Evolutionary conservation across 2,329 filamentous ascomycete species (phyloP), one percentile per base, ranked within the genome.

Genomic region (Fusarium sp.): DNA sequence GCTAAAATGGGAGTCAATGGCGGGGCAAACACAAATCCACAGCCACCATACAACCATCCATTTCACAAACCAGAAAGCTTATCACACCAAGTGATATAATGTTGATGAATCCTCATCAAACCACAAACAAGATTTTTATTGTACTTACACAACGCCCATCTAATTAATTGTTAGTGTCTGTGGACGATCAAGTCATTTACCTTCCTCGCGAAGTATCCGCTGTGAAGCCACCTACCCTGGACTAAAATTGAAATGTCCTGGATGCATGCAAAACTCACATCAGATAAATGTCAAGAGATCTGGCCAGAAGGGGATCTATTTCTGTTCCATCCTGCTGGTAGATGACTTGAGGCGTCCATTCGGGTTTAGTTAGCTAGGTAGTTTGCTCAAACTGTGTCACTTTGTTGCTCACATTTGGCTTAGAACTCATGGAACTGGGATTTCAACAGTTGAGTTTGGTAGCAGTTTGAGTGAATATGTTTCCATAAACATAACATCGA

Each of bases 21-120:
- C 71, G 71, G 71, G 71, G 71, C 71, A 74, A 62, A 37, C 50
- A 38, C 56, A 45, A 57, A 40, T 50, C 64, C 47, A 58, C 61
- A 60, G 45, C 13, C 58, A 60, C 18, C 20, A 16, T n/a, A 40
- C 27, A 29, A 13, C 24, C 37, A 37, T 56, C 34, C 42, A 66
- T 50, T 27, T 42, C 8, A 31, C 18, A 22, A 35, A 4, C 40
- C 27, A 18, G 10, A 13, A 57, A 37, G 18, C 10, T 20, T 31
- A 18, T 52, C 24, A 29, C 18, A 9, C 47, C 27, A n/a, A 14
- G 27, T 31, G 18, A 52, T 31, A 29, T n/a, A 47, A 42, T 16
- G 18, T 29, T 29, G 10, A 10, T 6, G 13, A n/a, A 27, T n/a
- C 11, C 2, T 7, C 16, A 3, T 3, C 9, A 52, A 29, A n/a